A percentile compares a stretch with the other conserved stretches of the same genome.
Conservation (phyloP, 2,329 filamentous ascomycete species). For the Fusarium pseudoanthophilum region DNA sequence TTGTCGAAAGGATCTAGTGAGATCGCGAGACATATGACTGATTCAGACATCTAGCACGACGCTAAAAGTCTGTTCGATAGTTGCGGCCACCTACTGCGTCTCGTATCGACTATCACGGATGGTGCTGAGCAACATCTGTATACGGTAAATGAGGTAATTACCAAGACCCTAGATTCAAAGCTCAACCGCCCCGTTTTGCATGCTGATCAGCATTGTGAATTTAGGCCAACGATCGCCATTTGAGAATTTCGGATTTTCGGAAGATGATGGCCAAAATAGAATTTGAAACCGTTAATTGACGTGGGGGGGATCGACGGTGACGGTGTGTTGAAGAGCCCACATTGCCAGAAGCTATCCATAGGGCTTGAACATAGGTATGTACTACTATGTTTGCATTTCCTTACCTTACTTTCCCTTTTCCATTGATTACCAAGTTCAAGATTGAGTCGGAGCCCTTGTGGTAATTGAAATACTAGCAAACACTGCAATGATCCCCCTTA, state of each 20-base stretch:
- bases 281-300: conserved; percentile 16
- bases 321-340: not conserved
- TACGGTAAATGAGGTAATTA: not conserved
- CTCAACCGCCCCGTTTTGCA: conserved; percentile 23
- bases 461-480: conserved; percentile 17
- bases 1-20: not conserved
- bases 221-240: not conserved
- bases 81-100: not conserved
- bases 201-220: conserved; percentile 32
- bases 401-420: conserved; percentile 9
- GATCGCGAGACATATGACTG: conserved; percentile 19
- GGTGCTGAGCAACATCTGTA: not conserved
- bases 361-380: not conserved
- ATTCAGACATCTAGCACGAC: conserved; percentile 19
- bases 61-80: conserved; percentile 7
- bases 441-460: conserved; percentile 1
- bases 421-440: conserved; percentile 10
- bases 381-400: not conserved
- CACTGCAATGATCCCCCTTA: conserved; percentile 16
- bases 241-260: conserved; percentile 21
- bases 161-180: conserved; percentile 5
- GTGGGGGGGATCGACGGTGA: conserved; percentile 17
- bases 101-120: not conserved
- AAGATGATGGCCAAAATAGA: conserved; percentile 25
- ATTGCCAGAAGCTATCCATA: conserved; percentile 3